Evolutionary conservation across 306 rosid genomes (phyloP), one percentile per base, ranked within the genome.

Genomic region (Medicago lupulina): DNA sequence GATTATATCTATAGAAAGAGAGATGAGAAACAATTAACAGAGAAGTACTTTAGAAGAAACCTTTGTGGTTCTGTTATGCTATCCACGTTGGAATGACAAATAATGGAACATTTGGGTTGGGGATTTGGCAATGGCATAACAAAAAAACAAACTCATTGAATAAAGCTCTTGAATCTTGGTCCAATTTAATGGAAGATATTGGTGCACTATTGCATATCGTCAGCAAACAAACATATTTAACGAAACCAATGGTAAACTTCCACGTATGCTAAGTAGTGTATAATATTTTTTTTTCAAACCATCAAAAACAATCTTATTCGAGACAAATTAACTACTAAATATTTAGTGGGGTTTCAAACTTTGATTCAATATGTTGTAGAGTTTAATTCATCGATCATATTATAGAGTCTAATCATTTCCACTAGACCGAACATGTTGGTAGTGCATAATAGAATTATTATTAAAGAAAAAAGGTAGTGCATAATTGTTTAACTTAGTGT

Each of bases 81-180:
- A 40, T 66, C 71, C 71, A 66, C 71, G 71, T 41, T 17, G 51
- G 71, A 66, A 40, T 66, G 50, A 66, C 71, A 18, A 39, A 66
- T 16, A 5, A 17, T 40, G 17, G 53, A 41, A 66, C 71, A 66
- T 43, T 66, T 40, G 71, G 15, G 71, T 61, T 61, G 17, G 7
- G 50, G n/a, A 15, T 17, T 40, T 66, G 49, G 46, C 69, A 63
- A 39, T 31, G 21, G 47, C 69, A 63, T 63, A 63, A 17, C 63
- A 58, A 21, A 31, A 41, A 66, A 66, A 43, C 34, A 19, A 66
- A 66, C 4, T 38, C 51, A 11, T 66, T 66, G 21, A 61, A 61
- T 28, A 28, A 61, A 58, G 63, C 14, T 58, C n/a, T 21, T 58
- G 63, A 58, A 10, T 71, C 39, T 39, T 38, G 8, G 10, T 60